Conservation (phyloP, 805 yeast species). For the Kockiozyma suomiensis region DNA sequence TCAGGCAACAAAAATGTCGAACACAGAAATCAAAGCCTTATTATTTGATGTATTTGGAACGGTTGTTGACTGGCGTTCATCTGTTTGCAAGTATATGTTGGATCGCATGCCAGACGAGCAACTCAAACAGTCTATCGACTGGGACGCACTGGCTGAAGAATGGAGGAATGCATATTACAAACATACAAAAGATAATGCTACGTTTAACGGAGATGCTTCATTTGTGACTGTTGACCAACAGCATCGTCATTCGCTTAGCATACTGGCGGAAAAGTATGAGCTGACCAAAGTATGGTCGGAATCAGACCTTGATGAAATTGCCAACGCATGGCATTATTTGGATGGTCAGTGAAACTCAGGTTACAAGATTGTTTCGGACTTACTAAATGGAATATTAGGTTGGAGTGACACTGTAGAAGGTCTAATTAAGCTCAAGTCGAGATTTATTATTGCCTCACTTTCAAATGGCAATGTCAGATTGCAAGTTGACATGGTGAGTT, state of each 20-base stretch:
- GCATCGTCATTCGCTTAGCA: slow-evolving; percentile 11
- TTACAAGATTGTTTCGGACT: neutral
- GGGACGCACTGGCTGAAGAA: slow-evolving; percentile 24
- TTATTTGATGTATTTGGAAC: slow-evolving; percentile 32
- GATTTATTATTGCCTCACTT: slow-evolving; percentile 25
- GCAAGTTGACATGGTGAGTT: slow-evolving; percentile 29
- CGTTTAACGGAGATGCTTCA: neutral
- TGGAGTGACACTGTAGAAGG: slow-evolving; percentile 32
- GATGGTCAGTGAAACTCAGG: slow-evolving; percentile 13
- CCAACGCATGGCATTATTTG: slow-evolving; percentile 29
- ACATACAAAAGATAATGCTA: slow-evolving; percentile 13
- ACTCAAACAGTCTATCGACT: slow-evolving; percentile 11
- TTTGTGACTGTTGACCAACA: slow-evolving; percentile 27
- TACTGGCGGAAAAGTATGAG: slow-evolving; percentile 17
- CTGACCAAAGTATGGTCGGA: slow-evolving; percentile 11
- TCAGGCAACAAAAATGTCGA: neutral
- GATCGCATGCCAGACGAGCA: neutral
- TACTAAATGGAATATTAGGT: slow-evolving; percentile 9
- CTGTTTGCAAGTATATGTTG: slow-evolving; percentile 11
- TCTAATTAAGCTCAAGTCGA: slow-evolving; percentile 19
- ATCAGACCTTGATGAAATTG: slow-evolving; percentile 21
- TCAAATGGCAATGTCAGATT: slow-evolving; percentile 32
- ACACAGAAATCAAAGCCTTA: slow-evolving; percentile 19
- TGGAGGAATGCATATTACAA: slow-evolving; percentile 26
- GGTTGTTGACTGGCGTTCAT: slow-evolving; percentile 32